A percentile compares a stretch with the other conserved stretches of the same genome.
Evolutionary conservation across 139 green algal genomes (phyloP).

Genomic region (Cymbomonas tetramitiformis): DNA sequence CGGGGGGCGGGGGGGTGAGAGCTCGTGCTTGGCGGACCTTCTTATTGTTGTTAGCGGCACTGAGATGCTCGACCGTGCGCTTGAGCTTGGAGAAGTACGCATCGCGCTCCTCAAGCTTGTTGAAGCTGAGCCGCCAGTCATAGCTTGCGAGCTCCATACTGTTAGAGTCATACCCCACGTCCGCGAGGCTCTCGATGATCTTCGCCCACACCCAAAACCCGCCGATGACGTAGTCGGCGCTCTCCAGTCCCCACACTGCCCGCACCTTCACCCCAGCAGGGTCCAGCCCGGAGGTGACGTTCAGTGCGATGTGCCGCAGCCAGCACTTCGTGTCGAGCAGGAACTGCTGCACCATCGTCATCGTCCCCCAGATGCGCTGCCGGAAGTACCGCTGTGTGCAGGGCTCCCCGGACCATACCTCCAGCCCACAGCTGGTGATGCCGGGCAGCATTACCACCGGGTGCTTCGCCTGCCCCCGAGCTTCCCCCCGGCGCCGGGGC

Average conservation of each 20-base stretch:
- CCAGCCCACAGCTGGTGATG: slow-evolving; percentile 51
- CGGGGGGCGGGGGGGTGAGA: too few relatives aligned
- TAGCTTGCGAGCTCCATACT: slow-evolving; percentile 4
- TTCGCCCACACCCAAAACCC: slow-evolving; percentile 54
- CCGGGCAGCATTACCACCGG: slow-evolving; percentile 43
- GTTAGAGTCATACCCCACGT: slow-evolving; percentile 33
- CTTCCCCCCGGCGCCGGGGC: too few relatives aligned
- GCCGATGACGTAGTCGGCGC: slow-evolving; percentile 51
- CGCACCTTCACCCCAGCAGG: slow-evolving; percentile 41
- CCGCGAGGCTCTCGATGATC: slow-evolving; percentile 45
- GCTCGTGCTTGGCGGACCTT: too few relatives aligned
- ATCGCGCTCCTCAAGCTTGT: slow-evolving; percentile 3
- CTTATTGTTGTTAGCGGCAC: too few relatives aligned
- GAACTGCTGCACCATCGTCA: slow-evolving; percentile 40
- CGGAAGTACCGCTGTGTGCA: slow-evolving; percentile 25
- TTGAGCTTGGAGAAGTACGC: slow-evolving; percentile 13
- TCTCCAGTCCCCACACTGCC: slow-evolving; percentile 37
- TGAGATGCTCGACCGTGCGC: not conserved
- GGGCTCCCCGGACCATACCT: slow-evolving; percentile 44
- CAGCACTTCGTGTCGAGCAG: slow-evolving; percentile 31
- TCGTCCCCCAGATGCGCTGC: slow-evolving; percentile 48
- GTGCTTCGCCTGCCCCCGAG: too few relatives aligned
- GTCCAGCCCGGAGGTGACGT: slow-evolving; percentile 35
- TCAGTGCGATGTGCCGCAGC: slow-evolving; percentile 36
- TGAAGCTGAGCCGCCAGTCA: slow-evolving; percentile 8